phyloP scores from a whole-genome alignment of 2,329 filamentous ascomycete species.

The Ceratocystis papillata region DNA sequence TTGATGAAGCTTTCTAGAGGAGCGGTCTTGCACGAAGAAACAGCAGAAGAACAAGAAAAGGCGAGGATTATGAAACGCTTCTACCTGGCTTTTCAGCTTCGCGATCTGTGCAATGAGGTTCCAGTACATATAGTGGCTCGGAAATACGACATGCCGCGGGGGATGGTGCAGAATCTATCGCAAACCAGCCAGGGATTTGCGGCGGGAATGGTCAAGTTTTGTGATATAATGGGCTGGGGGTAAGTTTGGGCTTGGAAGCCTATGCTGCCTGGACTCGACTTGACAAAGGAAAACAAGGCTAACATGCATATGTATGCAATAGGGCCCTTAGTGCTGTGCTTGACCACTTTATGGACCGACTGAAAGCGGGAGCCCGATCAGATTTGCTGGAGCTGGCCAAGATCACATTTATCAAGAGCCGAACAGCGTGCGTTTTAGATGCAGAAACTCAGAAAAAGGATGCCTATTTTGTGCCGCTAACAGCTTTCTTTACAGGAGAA shows the following conservation, averaged over 20 bases:
- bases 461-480: background rate
- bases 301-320: background rate
- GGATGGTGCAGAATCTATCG: constrained; percentile 58
- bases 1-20: constrained; percentile 62
- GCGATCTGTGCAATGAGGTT: constrained; percentile 66
- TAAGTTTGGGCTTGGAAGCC: constrained; percentile 31
- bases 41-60: constrained; percentile 47
- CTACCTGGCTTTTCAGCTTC: constrained; percentile 65
- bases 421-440: constrained; percentile 47
- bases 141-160: constrained; percentile 60
- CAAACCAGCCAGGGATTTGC: constrained; percentile 71
- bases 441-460: background rate
- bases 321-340: constrained; percentile 60
- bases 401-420: constrained; percentile 65
- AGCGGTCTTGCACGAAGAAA: constrained; percentile 52
- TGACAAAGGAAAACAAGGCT: no score
- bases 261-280: background rate
- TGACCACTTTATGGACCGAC: constrained; percentile 63
- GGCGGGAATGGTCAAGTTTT: constrained; percentile 69
- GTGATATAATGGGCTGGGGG: constrained; percentile 65
- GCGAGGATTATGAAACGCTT: constrained; percentile 59
- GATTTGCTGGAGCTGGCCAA: constrained; percentile 61
- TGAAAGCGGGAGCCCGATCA: constrained; percentile 59
- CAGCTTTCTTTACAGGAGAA: constrained; percentile 32
- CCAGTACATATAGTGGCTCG: constrained; percentile 58